These are phyloP conservation scores for Paramecium octaurelia DNA, from an alignment of 73 alveolate species.

Conservation along the genomic window DNA sequence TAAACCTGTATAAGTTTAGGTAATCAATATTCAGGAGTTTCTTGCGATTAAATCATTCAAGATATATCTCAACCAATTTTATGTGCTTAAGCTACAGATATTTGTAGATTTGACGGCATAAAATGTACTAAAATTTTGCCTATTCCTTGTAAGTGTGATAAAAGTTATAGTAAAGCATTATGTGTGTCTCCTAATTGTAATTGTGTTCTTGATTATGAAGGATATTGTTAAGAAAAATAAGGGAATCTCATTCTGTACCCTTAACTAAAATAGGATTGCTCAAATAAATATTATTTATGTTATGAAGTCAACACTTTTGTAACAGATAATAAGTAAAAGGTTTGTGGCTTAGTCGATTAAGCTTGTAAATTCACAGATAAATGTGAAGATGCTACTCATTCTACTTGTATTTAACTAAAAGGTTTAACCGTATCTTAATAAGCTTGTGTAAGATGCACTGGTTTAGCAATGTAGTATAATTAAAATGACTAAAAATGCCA, in stretches of 20 bases:
- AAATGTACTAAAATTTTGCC: background rate
- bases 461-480: background rate
- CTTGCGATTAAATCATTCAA: background rate
- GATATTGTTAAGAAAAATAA: background rate
- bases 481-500: background rate
- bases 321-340: background rate
- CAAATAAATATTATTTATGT: background rate
- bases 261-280: background rate
- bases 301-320: background rate
- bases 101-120: background rate
- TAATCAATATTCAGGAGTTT: background rate
- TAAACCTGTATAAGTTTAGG: background rate
- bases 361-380: background rate
- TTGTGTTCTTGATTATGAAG: no score
- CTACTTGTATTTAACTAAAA: background rate
- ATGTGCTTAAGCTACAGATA: background rate
- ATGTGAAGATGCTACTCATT: background rate
- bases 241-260: background rate
- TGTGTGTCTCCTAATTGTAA: no score
- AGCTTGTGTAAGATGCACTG: background rate
- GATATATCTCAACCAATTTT: background rate
- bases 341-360: background rate
- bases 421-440: background rate
- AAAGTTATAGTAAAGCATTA: background rate
- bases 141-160: background rate